Conservation (phyloP, 2,329 filamentous ascomycete genomes). For the Claviceps sp. region DNA sequence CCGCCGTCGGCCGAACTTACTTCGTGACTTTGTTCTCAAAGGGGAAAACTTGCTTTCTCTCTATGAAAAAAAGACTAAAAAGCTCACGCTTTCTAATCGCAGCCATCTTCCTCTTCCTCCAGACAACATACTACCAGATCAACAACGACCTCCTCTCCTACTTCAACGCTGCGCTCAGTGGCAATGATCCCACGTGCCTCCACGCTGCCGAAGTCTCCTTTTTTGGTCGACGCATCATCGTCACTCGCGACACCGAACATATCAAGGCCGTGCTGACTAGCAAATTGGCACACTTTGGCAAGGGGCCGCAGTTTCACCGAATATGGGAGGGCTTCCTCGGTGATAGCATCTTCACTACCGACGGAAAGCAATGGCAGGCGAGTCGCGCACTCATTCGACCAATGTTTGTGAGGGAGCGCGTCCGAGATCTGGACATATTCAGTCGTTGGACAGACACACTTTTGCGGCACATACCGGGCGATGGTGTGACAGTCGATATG, state of each 20-base stretch:
- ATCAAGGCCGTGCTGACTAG: conserved; percentile 79
- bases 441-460: conserved; percentile 28
- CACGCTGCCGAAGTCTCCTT: conserved; percentile 37
- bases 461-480: not conserved
- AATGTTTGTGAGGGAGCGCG: conserved; percentile 73
- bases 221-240: conserved; percentile 44
- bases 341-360: conserved; percentile 65
- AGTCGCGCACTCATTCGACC: conserved; percentile 69
- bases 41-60: not conserved
- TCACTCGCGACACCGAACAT: conserved; percentile 77
- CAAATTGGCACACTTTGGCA: conserved; percentile 74
- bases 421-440: conserved; percentile 69
- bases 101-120: conserved; percentile 4
- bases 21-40: not conserved
- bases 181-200: not conserved
- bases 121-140: conserved; percentile 3
- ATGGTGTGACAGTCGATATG: conserved; percentile 1
- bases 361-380: conserved; percentile 63
- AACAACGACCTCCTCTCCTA: conserved; percentile 2
- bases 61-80: not conserved
- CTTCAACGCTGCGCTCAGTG: not conserved
- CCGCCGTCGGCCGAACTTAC: not conserved
- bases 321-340: conserved; percentile 68
- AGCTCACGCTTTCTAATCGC: not conserved
- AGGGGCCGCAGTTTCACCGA: conserved; percentile 59